Base-by-base conservation (phyloP, 805 yeast genomes). In the Hanseniaspora occidentalis region DNA sequence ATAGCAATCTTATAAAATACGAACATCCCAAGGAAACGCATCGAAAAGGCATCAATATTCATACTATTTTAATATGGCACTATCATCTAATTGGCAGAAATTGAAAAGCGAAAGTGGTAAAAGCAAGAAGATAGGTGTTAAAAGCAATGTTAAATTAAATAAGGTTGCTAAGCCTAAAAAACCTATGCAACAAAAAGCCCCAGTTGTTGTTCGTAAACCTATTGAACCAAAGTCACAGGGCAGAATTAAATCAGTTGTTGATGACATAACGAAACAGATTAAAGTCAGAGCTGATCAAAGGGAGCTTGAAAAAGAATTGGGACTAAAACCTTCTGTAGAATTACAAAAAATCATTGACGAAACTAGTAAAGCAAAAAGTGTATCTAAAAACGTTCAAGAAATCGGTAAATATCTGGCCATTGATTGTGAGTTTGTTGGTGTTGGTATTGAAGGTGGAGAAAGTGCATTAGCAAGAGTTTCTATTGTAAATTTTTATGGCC, bases 341-440 rank as follows among this genome's bases (percentile, higher is more conserved):
- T 18, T 29, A n/a, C 33, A 22, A 38, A 37, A 26, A n/a, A 37
- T 19, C 14, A 34, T 9, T 14, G 35, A 14, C 9, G 33, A 29
- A 16, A 41, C 24, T 35, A 24, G 34, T 14, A 35, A 21, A 18
- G 37, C 38, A 17, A 29, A 16, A 14, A 14, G 36, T 17, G 8
- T 20, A 3, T 18, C 34, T 13, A 47, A 50, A 18, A 53, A 52
- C 33, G 62, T 69, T 43, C 61, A 56, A 39, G 68, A 70, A 35
- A 64, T 76, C 1, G 96, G 96, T 1, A 80, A 72, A 50, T 86
- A 71, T 49, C 44, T 86, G 2, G 84, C 95, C 1, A 73, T 88
- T 45, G 97, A 88, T 60, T 86, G 96, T 64, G 97, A 88, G 51
- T 86, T 88, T 65, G 96, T 88, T 2, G 96, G 96, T 9, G 79